Conservation (phyloP, 2,329 filamentous ascomycete genomes). For the Bisporella sp. region DNA sequence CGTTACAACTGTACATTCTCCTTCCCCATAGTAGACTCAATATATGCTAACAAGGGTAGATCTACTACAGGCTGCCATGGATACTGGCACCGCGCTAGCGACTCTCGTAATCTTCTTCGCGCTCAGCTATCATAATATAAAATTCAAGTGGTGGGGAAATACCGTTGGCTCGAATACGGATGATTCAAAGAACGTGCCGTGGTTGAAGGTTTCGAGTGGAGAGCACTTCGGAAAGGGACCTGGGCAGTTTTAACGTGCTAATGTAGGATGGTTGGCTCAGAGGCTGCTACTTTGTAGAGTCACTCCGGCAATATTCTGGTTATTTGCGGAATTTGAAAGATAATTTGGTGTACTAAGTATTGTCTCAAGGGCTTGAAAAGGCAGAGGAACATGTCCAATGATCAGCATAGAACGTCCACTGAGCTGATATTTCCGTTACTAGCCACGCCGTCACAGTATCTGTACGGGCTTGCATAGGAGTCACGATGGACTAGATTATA, state of each 20-base stretch:
- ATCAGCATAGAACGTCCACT: no score
- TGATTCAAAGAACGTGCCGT: neutral
- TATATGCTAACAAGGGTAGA: constrained; percentile 25
- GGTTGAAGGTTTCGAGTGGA: neutral
- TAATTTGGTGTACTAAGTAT: no score
- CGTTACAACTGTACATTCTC: constrained; percentile 47
- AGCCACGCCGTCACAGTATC: no score
- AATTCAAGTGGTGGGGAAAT: constrained; percentile 62
- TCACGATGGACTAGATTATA: no score
- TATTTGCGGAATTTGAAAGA: no score
- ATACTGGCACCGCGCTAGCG: constrained; percentile 58
- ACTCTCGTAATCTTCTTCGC: constrained; percentile 67
- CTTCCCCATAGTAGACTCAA: constrained; percentile 6
- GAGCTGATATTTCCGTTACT: no score
- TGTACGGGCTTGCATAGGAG: no score
- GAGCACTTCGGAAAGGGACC: neutral
- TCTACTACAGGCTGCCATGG: constrained; percentile 68
- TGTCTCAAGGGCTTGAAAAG: no score
- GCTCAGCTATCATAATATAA: constrained; percentile 52
- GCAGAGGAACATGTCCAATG: no score
- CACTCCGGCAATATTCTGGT: no score
- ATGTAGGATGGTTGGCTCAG: no score
- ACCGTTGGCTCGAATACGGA: constrained; percentile 26
- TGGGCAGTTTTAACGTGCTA: neutral
- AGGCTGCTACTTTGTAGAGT: no score